Evolutionary conservation across 2,329 filamentous ascomycete genomes (phyloP).

Genomic region (Alternaria atra): DNA sequence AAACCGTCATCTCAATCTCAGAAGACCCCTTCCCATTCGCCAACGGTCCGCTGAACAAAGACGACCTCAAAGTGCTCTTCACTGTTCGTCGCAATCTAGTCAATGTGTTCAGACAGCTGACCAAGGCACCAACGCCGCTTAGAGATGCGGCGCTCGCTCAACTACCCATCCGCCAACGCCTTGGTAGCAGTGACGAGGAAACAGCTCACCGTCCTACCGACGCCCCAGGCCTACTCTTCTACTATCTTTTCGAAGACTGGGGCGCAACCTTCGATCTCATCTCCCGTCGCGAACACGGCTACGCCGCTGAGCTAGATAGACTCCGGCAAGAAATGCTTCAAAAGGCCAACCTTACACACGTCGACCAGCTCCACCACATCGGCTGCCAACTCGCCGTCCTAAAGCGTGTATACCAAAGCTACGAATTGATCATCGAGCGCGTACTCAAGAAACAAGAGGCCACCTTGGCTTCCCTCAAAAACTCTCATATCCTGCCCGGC

Average conservation of each 20-base stretch:
- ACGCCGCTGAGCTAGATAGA: slow-evolving; percentile 58
- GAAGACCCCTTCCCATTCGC: slow-evolving; percentile 63
- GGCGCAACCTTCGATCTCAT: slow-evolving; percentile 67
- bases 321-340: slow-evolving; percentile 66
- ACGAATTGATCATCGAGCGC: slow-evolving; percentile 68
- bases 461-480: slow-evolving; percentile 56
- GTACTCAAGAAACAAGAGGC: slow-evolving; percentile 60
- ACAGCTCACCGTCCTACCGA: slow-evolving; percentile 60
- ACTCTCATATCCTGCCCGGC: slow-evolving; percentile 51
- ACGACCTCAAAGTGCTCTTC: slow-evolving; percentile 59
- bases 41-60: slow-evolving; percentile 46
- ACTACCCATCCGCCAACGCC: slow-evolving; percentile 56
- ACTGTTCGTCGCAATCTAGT: slow-evolving; percentile 66
- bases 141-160: slow-evolving; percentile 53
- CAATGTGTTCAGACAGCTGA: slow-evolving; percentile 69
- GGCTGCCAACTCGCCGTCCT: slow-evolving; percentile 69
- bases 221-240: slow-evolving; percentile 69
- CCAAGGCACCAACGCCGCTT: slow-evolving; percentile 59
- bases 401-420: slow-evolving; percentile 68
- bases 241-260: slow-evolving; percentile 74
- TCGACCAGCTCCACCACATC: slow-evolving; percentile 65
- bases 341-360: slow-evolving; percentile 56
- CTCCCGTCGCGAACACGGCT: slow-evolving; percentile 58
- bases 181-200: slow-evolving; percentile 57
- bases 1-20: slow-evolving; percentile 75